A percentile compares a stretch with the other conserved stretches of the same genome.
These are phyloP conservation scores for Neurospora sp. DNA, from an alignment of 495 filamentous ascomycete genomes.

Conservation along the genomic window DNA sequence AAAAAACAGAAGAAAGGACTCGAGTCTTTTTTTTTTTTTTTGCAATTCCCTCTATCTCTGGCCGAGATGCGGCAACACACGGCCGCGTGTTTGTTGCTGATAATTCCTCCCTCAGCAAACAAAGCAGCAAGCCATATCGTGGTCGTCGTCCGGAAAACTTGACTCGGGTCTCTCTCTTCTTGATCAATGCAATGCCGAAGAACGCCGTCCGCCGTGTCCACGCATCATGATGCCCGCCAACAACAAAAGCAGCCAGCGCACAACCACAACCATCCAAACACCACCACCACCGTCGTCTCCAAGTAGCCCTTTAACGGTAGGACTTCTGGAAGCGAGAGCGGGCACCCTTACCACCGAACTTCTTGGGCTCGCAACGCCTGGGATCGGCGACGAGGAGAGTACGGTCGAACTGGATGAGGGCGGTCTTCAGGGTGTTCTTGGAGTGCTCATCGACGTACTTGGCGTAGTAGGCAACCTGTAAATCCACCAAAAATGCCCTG, in stretches of 20 bases:
- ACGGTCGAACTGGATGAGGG: slow-evolving; percentile 87
- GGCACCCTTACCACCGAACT: slow-evolving; percentile 87
- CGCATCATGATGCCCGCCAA: slow-evolving; percentile 16
- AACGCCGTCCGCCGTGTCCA: slow-evolving; percentile 25
- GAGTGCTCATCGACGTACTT: slow-evolving; percentile 99
- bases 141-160: not conserved
- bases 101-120: not conserved
- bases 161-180: not conserved
- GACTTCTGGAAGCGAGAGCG: slow-evolving; percentile 92
- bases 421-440: slow-evolving; percentile 98
- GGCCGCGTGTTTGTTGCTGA: not conserved
- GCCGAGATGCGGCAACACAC: not conserved
- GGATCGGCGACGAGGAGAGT: slow-evolving; percentile 96
- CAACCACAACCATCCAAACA: slow-evolving; percentile 7
- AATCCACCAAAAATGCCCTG: not conserved
- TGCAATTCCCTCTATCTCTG: not conserved
- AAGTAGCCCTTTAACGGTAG: slow-evolving; percentile 45
- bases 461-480: slow-evolving; percentile 89
- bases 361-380: slow-evolving; percentile 88
- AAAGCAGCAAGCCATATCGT: not conserved
- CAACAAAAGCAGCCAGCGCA: slow-evolving; percentile 2
- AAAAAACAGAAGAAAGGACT: not conserved
- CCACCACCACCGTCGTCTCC: slow-evolving; percentile 9
- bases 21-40: not conserved
- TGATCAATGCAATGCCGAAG: slow-evolving; percentile 28